Evolutionary conservation across 2,329 filamentous ascomycete genomes (phyloP), one percentile per base, ranked within the genome.

Genomic region (Ophiostoma sp.): DNA sequence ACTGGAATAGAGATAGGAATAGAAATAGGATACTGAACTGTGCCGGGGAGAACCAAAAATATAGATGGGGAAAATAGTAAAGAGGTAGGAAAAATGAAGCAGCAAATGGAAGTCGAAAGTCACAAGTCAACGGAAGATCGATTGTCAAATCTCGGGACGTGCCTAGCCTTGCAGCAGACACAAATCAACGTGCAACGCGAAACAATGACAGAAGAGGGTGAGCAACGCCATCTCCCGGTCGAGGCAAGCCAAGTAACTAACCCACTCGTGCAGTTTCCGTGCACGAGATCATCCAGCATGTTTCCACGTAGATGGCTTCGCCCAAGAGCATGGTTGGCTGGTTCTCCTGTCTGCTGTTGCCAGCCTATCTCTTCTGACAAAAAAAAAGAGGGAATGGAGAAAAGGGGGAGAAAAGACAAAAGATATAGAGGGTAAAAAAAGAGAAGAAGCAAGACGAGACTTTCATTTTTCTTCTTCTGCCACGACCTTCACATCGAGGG

Each of bases 401-500:
- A 15, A 27, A 23, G 15, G 11, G 23, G 15, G 41, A 44, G 8
- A 27, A 54, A 27, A 11, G 7, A 54, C 10, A 54, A 54, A 27
- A 23, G 10, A 54, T 13, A 27, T 15, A 57, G 13, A 27, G 31
- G 10, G 15, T n/a, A 48, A 15, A 20, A n/a, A 31, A 57, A 57
- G 17, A 23, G 23, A 27, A 11, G 23, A 23, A 27, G 13, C n/a
- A 57, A 27, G 52, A 57, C 52, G 17, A 17, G 60, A 64, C 64
- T 36, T 36, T 44, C 64, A 57, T 57, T 57, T 57, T 57, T 57
- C n/a, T 57, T 27, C 52, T 57, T 27, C 52, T 57, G 23, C 52
- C 52, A 57, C 52, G 23, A 57, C 17, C 17, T 48, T 48, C 44
- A 48, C 17, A 48, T 48, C 8, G 17, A n/a, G 23, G 52, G n/a